Conservation (phyloP, 495 filamentous ascomycete species). For the Neurospora sp. region DNA sequence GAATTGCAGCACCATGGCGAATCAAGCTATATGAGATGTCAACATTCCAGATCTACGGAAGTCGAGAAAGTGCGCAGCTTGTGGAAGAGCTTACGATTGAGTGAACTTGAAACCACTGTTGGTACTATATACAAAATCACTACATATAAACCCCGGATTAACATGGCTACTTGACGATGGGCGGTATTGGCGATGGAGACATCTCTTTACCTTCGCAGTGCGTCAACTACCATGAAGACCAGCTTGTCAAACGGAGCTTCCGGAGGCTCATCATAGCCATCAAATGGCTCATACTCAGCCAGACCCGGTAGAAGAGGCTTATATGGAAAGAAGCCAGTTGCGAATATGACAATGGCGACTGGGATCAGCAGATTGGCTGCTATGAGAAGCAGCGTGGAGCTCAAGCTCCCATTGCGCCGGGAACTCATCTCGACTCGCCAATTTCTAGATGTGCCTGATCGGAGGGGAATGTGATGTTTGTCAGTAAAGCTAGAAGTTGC, state of each 20-base stretch:
- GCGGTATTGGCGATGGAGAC: constrained; percentile 2
- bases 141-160: constrained; percentile 22
- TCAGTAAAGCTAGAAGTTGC: not conserved
- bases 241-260: constrained; percentile 73
- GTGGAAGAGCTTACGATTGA: constrained; percentile 56
- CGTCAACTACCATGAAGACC: constrained; percentile 97
- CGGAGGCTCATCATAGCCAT: constrained; percentile 37
- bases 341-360: constrained; percentile 70
- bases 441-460: not conserved
- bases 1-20: constrained; percentile 66
- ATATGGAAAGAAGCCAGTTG: constrained; percentile 92
- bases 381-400: constrained; percentile 37
- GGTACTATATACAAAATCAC: constrained; percentile 87
- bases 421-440: constrained; percentile 14
- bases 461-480: not conserved
- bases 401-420: constrained; percentile 21
- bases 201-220: constrained; percentile 62
- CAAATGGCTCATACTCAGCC: constrained; percentile 47
- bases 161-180: not conserved
- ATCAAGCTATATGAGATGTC: constrained; percentile 54
- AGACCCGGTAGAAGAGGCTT: constrained; percentile 84
- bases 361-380: constrained; percentile 70
- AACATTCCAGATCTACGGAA: not conserved
- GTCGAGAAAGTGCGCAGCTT: not conserved
- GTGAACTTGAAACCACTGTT: constrained; percentile 80